phyloP scores from a whole-genome alignment of 306 rosid genomes.

The Herpetospermum pedunculosum region DNA sequence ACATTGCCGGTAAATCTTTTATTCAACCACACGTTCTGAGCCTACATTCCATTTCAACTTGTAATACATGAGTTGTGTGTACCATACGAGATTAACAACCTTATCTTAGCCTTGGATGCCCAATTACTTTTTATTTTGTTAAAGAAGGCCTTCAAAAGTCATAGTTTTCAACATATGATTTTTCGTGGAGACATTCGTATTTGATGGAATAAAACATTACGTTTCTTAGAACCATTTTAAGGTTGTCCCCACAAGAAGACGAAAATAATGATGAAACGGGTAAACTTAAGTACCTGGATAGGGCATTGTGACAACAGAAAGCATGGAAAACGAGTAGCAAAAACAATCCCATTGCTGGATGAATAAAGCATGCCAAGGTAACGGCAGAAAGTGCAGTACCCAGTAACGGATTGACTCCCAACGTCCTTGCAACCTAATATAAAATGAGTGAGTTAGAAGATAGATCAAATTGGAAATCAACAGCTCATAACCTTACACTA shows the following conservation, averaged over 20 bases:
- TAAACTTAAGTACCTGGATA: conserved; percentile 51
- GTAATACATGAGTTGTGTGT: background rate
- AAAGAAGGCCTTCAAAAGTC: background rate
- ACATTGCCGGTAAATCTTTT: background rate
- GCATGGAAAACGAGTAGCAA: conserved; percentile 57
- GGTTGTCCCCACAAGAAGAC: background rate
- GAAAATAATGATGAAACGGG: background rate
- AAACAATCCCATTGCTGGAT: conserved; percentile 71
- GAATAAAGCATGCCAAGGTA: conserved; percentile 64
- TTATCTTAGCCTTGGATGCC: background rate
- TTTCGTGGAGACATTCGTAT: background rate
- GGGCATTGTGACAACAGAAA: conserved; percentile 73
- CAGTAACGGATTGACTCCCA: conserved; percentile 51
- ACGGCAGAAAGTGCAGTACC: conserved; percentile 55
- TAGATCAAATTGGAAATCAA: conserved; percentile 12
- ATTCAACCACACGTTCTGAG: background rate
- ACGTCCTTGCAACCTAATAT: conserved; percentile 55
- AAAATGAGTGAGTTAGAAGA: conserved; percentile 9
- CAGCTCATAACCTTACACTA: background rate
- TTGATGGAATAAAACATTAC: background rate
- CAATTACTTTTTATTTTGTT: background rate
- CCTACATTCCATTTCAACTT: background rate
- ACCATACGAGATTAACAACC: background rate
- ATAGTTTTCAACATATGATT: background rate
- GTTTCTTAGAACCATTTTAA: background rate